Percentiles rank a stretch among this genome's conserved stretches.
These are phyloP conservation scores for Diaporthe amygdali DNA, from an alignment of 2,329 filamentous ascomycete genomes.

Conservation along the genomic window DNA sequence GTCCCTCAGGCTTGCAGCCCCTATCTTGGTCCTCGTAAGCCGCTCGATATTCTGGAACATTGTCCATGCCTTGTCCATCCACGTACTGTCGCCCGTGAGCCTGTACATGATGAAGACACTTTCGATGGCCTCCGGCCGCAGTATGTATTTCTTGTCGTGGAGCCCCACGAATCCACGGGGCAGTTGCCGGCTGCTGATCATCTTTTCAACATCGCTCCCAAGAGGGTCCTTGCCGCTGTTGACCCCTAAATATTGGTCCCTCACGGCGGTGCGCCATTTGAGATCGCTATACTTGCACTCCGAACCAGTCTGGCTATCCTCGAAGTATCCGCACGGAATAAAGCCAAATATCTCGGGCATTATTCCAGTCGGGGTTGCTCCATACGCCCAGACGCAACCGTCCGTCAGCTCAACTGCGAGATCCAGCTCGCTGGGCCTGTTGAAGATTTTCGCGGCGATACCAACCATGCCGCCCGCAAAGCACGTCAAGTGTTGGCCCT, in stretches of 20 bases:
- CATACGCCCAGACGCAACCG: slow-evolving; percentile 70
- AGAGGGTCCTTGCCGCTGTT: slow-evolving; percentile 13
- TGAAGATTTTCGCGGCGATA: slow-evolving; percentile 64
- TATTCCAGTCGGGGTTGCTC: slow-evolving; percentile 60
- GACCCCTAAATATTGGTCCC: slow-evolving; percentile 11
- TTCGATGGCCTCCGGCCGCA: slow-evolving; percentile 81
- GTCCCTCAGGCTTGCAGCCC: slow-evolving; percentile 70
- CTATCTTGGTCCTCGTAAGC: slow-evolving; percentile 65
- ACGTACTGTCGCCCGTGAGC: slow-evolving; percentile 69
- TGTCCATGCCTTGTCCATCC: slow-evolving; percentile 73
- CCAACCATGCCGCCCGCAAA: slow-evolving; percentile 71
- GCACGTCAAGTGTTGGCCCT: slow-evolving; percentile 63
- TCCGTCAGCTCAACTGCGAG: slow-evolving; percentile 65
- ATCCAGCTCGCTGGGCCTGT: slow-evolving; percentile 58
- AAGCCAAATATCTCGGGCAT: slow-evolving; percentile 65
- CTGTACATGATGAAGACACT: slow-evolving; percentile 81
- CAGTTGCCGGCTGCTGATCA: slow-evolving; percentile 21
- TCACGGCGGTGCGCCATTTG: slow-evolving; percentile 31
- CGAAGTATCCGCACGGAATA: slow-evolving; percentile 40
- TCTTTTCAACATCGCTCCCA: slow-evolving; percentile 8
- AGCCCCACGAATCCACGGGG: slow-evolving; percentile 59
- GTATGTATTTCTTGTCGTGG: slow-evolving; percentile 63
- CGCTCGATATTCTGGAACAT: slow-evolving; percentile 73
- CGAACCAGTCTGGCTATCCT: slow-evolving; percentile 28
- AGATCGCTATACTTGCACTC: slow-evolving; percentile 31